Evolutionary conservation across 768 basidiomycete species (phyloP).

Genomic region (Antrodiella citrinella): DNA sequence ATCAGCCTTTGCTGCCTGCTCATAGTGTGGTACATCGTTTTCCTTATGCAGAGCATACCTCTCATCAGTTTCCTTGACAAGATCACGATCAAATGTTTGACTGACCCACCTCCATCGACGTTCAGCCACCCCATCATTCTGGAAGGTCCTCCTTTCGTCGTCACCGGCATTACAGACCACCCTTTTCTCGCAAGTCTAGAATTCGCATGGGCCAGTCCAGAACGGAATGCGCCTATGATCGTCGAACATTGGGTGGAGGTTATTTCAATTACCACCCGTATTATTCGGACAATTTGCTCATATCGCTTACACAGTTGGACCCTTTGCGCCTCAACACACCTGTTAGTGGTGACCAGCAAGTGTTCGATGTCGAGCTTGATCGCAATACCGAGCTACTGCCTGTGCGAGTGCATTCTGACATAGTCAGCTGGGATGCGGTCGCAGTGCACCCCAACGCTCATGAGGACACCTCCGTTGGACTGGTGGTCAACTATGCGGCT

Average conservation of each 20-base stretch:
- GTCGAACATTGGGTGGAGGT: conserved; percentile 50
- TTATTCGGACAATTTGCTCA: background rate
- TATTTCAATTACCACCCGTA: conserved; percentile 10
- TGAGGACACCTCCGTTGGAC: conserved; percentile 1
- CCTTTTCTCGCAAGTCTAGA: conserved; percentile 37
- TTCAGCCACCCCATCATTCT: conserved; percentile 27
- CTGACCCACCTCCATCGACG: conserved; percentile 29
- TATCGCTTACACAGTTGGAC: conserved; percentile 30
- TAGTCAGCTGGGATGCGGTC: conserved; percentile 11
- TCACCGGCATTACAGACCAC: conserved; percentile 32
- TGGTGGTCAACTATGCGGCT: background rate
- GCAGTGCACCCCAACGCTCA: background rate
- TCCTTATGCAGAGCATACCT: conserved; percentile 26
- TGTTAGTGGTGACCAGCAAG: conserved; percentile 39
- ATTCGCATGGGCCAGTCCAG: conserved; percentile 30
- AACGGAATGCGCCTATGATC: conserved; percentile 29
- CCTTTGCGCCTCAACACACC: conserved; percentile 28
- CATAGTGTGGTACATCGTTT: too few relatives aligned
- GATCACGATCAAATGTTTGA: conserved; percentile 28
- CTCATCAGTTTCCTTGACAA: conserved; percentile 25
- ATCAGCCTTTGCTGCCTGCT: too few relatives aligned
- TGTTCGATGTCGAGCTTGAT: conserved; percentile 42
- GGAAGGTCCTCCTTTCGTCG: conserved; percentile 31
- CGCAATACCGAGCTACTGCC: conserved; percentile 33
- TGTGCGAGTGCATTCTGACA: conserved; percentile 9